phyloP scores from a whole-genome alignment of 345 rosid genomes.

The Acer saccharum region DNA sequence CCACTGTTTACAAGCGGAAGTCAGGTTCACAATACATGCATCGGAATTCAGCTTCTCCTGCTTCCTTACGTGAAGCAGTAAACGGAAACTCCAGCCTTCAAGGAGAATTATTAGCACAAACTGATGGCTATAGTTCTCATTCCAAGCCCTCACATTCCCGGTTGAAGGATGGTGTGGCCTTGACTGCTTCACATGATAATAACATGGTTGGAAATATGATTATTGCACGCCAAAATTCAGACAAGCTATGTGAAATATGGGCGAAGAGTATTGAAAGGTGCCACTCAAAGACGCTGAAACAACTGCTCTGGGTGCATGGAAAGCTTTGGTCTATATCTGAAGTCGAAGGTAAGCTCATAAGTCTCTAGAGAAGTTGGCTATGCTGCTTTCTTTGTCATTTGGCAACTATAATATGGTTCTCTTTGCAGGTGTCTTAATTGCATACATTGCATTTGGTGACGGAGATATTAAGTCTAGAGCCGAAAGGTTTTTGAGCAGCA shows the following conservation, averaged over 20 bases:
- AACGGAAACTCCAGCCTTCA: slow-evolving; percentile 45
- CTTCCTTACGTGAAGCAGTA: slow-evolving; percentile 48
- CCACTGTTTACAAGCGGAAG: slow-evolving; percentile 52
- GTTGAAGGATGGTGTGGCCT: slow-evolving; percentile 33
- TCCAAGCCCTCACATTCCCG: slow-evolving; percentile 47
- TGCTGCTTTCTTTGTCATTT: not conserved
- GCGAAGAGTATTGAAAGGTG: slow-evolving; percentile 79
- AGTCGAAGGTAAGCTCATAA: slow-evolving; percentile 60
- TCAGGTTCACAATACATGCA: slow-evolving; percentile 49
- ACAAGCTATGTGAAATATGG: slow-evolving; percentile 75
- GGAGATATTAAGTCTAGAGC: slow-evolving; percentile 73
- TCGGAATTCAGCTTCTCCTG: slow-evolving; percentile 55
- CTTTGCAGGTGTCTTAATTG: slow-evolving; percentile 74
- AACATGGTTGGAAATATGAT: slow-evolving; percentile 39
- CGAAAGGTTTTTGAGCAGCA: slow-evolving; percentile 91
- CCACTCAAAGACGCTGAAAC: slow-evolving; percentile 87
- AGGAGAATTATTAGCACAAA: slow-evolving; percentile 37
- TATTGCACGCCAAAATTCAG: slow-evolving; percentile 51
- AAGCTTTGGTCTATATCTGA: slow-evolving; percentile 83
- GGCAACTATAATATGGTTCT: slow-evolving; percentile 12
- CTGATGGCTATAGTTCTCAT: slow-evolving; percentile 39
- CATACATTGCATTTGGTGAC: slow-evolving; percentile 72
- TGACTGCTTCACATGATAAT: slow-evolving; percentile 42
- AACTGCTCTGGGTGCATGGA: slow-evolving; percentile 75
- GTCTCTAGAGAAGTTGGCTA: not conserved